These are phyloP conservation scores for Sedum album DNA, from an alignment of 164 flowering plant species.

Conservation along the genomic window DNA sequence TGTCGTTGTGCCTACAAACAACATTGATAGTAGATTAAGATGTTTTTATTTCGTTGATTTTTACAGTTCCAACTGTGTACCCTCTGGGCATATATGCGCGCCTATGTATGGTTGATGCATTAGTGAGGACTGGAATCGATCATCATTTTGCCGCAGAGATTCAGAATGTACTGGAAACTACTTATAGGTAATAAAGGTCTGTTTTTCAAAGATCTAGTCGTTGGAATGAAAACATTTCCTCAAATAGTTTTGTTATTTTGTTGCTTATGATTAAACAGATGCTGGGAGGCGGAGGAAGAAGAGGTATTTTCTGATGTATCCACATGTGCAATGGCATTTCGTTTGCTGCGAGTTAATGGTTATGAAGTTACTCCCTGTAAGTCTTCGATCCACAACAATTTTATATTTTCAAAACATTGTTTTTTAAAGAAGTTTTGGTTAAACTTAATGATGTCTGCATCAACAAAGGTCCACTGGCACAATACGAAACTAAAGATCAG, in stretches of 20 bases:
- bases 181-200: constrained; percentile 40
- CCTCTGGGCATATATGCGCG: constrained; percentile 47
- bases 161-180: constrained; percentile 38
- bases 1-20: neutral
- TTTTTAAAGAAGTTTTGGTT: neutral
- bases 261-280: constrained; percentile 26
- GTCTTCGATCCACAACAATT: neutral
- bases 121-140: constrained; percentile 59
- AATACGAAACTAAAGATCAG: constrained; percentile 23
- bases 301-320: constrained; percentile 51
- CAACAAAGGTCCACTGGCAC: constrained; percentile 33
- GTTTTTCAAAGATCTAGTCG: neutral
- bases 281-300: constrained; percentile 65
- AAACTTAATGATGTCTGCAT: no score
- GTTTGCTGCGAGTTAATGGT: constrained; percentile 55
- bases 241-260: neutral
- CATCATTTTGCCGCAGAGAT: constrained; percentile 58
- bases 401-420: neutral
- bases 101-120: constrained; percentile 51
- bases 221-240: neutral
- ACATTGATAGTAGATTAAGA: constrained; percentile 51
- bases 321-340: constrained; percentile 76
- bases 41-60: neutral
- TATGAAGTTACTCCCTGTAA: constrained; percentile 30
- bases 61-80: constrained; percentile 8